Percentiles rank a stretch among this genome's conserved stretches.
Conservation (phyloP, 345 rosid genomes). For the Geranium brycei region DNA sequence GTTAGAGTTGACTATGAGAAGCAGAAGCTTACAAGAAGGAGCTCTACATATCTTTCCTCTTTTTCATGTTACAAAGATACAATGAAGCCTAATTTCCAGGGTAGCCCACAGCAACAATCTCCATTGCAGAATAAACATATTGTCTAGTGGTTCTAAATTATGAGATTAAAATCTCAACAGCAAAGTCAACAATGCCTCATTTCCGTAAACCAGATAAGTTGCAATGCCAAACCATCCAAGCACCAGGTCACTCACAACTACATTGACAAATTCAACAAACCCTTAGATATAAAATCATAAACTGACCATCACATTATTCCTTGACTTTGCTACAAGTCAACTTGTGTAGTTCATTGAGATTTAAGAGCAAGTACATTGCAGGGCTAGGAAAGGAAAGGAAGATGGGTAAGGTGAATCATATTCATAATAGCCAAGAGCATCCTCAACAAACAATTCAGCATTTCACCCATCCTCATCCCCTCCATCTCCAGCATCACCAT, state of each 20-base stretch:
- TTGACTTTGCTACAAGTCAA: not conserved
- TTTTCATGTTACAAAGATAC: too few species aligned
- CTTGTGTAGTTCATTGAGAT: not conserved
- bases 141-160: too few species aligned
- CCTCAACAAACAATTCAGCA: constrained; percentile 15
- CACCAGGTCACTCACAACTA: not conserved
- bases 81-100: too few species aligned
- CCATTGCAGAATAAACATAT: too few species aligned
- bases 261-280: not conserved
- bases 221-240: not conserved
- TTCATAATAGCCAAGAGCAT: constrained; percentile 11
- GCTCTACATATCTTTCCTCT: too few species aligned
- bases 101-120: too few species aligned
- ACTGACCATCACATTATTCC: not conserved
- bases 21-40: too few species aligned
- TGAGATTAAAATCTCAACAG: too few species aligned
- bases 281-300: not conserved
- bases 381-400: not conserved
- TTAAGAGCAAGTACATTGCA: not conserved
- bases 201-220: not conserved
- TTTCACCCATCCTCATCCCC: constrained; percentile 40
- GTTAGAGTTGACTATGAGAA: too few species aligned
- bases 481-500: constrained; percentile 15
- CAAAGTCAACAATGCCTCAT: not conserved
- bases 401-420: constrained; percentile 10